A percentile compares a stretch with the other conserved stretches of the same genome.
phyloP scores from a whole-genome alignment of 2,329 filamentous ascomycete genomes.

The Monosporascus ibericus region DNA sequence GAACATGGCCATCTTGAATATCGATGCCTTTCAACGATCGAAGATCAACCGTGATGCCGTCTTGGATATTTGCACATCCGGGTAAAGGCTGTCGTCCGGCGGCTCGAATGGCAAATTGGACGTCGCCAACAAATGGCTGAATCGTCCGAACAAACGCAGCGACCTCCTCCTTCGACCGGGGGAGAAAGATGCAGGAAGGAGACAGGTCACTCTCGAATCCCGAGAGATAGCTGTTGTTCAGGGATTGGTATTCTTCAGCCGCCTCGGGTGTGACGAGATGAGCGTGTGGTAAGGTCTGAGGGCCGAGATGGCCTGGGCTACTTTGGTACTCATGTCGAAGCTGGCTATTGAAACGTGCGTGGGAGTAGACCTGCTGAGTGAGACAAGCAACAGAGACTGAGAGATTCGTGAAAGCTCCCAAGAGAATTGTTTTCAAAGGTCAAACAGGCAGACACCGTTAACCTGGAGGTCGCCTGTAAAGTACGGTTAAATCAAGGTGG shows the following conservation, averaged over 20 bases:
- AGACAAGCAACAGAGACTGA: background rate
- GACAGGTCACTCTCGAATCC: slow-evolving; percentile 2
- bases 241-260: slow-evolving; percentile 2
- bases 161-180: slow-evolving; percentile 6
- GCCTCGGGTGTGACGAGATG: background rate
- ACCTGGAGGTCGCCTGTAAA: background rate
- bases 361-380: background rate
- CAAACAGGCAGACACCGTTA: background rate
- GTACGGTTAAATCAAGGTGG: background rate
- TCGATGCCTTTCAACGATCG: slow-evolving; percentile 23
- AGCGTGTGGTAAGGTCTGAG: background rate
- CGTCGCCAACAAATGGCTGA: slow-evolving; percentile 2
- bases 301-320: background rate
- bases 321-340: background rate
- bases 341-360: background rate
- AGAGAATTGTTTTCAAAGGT: background rate
- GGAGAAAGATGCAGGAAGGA: slow-evolving; percentile 5
- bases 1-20: slow-evolving; percentile 20
- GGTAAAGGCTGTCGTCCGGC: slow-evolving; percentile 35
- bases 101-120: slow-evolving; percentile 31
- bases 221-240: slow-evolving; percentile 3
- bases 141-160: slow-evolving; percentile 6
- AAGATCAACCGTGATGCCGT: slow-evolving; percentile 27
- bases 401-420: background rate
- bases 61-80: slow-evolving; percentile 29